phyloP scores from a whole-genome alignment of 2,329 filamentous ascomycete species.

The Aspergillus brasiliensis region DNA sequence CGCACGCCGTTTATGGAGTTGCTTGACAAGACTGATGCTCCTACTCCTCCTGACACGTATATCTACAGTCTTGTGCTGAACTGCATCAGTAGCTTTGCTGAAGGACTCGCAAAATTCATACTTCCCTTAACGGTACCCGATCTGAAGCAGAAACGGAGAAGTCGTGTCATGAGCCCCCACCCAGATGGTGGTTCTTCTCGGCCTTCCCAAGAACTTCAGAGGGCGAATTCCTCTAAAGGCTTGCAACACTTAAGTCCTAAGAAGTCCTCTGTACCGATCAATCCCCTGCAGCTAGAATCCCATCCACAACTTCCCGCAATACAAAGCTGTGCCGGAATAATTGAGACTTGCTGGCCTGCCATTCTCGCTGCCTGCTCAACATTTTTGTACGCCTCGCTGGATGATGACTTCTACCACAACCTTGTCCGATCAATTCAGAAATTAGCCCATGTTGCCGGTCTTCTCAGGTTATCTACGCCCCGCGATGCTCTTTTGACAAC shows the following conservation, averaged over 20 bases:
- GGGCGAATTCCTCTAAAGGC: constrained; percentile 31
- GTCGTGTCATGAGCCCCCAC: constrained; percentile 37
- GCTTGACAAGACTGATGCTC: constrained; percentile 86
- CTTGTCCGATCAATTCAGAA: constrained; percentile 92
- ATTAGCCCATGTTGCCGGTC: constrained; percentile 89
- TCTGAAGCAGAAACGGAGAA: constrained; percentile 53
- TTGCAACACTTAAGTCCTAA: constrained; percentile 27
- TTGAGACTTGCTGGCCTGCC: constrained; percentile 93
- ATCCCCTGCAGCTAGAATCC: constrained; percentile 74
- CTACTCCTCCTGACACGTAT: constrained; percentile 85
- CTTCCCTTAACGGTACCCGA: constrained; percentile 88
- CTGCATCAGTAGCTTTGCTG: constrained; percentile 86
- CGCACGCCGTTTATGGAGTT: constrained; percentile 89
- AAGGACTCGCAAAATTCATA: constrained; percentile 90
- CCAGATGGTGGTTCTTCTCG: constrained; percentile 38
- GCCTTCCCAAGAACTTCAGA: constrained; percentile 33
- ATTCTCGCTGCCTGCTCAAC: constrained; percentile 93
- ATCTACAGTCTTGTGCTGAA: constrained; percentile 85
- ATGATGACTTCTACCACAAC: constrained; percentile 90
- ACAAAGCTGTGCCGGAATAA: constrained; percentile 74
- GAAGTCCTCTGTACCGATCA: constrained; percentile 62
- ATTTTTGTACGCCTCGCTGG: constrained; percentile 87
- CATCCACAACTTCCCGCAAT: constrained; percentile 73
- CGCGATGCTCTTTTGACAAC: constrained; percentile 94
- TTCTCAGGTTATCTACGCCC: constrained; percentile 80